Conservation (phyloP, 2,329 filamentous ascomycete species). For the Pseudocercospora fuligena region DNA sequence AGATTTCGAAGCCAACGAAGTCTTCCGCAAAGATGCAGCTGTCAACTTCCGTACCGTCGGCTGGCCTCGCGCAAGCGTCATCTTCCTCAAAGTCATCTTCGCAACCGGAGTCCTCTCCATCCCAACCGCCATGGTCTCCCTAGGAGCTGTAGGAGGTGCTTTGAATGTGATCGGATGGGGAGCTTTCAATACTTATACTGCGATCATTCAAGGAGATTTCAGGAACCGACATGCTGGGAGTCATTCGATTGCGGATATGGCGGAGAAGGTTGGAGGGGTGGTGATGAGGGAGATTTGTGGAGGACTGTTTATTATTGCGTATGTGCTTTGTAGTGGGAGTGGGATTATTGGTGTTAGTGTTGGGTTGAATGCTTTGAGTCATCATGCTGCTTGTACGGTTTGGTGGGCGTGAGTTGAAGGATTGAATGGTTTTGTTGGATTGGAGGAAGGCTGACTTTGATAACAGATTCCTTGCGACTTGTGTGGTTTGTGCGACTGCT, state of each 20-base stretch:
- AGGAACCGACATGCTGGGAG: constrained; percentile 57
- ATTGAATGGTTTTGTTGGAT: too few species aligned
- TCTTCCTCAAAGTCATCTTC: constrained; percentile 60
- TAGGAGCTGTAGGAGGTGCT: constrained; percentile 55
- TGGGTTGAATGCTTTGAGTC: constrained; percentile 63
- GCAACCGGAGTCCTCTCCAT: constrained; percentile 57
- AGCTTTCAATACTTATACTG: constrained; percentile 56
- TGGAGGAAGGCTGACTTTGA: not conserved
- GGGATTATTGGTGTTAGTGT: constrained; percentile 65
- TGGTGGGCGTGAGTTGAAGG: constrained; percentile 48
- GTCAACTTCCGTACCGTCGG: constrained; percentile 60
- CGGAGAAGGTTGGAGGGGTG: constrained; percentile 58
- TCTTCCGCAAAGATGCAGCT: constrained; percentile 56
- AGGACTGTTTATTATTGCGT: constrained; percentile 62
- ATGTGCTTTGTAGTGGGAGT: constrained; percentile 59
- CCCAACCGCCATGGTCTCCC: constrained; percentile 53
- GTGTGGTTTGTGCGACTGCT: constrained; percentile 56
- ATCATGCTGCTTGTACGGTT: constrained; percentile 63
- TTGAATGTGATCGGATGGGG: constrained; percentile 56
- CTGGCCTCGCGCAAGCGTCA: constrained; percentile 57
- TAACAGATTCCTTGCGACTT: constrained; percentile 53
- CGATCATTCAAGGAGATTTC: constrained; percentile 50
- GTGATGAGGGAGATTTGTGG: constrained; percentile 60
- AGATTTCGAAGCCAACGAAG: constrained; percentile 49
- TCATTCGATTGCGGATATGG: constrained; percentile 64